phyloP scores from a whole-genome alignment of 768 basidiomycete species.

The Nidularia sp. region DNA sequence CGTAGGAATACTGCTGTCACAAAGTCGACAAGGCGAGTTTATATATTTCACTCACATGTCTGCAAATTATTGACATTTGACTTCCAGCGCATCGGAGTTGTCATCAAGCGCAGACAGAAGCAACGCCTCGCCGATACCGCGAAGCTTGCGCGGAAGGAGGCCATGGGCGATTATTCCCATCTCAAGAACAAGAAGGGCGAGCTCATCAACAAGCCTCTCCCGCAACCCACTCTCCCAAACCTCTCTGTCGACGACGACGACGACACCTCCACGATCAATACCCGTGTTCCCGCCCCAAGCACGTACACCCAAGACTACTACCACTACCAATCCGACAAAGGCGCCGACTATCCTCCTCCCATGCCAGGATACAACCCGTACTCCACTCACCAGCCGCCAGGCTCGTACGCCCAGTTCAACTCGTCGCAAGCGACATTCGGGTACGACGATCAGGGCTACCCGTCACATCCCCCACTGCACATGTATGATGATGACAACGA shows the following conservation, averaged over 20 bases:
- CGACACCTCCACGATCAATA: slow-evolving; percentile 52
- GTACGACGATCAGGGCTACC: slow-evolving; percentile 39
- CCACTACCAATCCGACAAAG: slow-evolving; percentile 50
- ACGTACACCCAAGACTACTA: slow-evolving; percentile 53
- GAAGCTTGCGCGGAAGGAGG: slow-evolving; percentile 85
- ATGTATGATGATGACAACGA: slow-evolving; percentile 68
- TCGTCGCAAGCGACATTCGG: slow-evolving; percentile 52
- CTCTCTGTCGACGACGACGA: slow-evolving; percentile 85
- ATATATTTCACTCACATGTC: too few relatives aligned
- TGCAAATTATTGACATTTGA: not conserved
- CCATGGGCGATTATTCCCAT: slow-evolving; percentile 85
- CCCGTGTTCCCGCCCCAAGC: slow-evolving; percentile 49
- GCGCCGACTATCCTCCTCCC: slow-evolving; percentile 55
- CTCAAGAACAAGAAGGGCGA: slow-evolving; percentile 93
- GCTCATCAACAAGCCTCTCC: slow-evolving; percentile 71
- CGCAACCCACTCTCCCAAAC: slow-evolving; percentile 93
- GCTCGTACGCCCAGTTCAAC: slow-evolving; percentile 52
- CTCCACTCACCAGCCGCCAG: slow-evolving; percentile 47
- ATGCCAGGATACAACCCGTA: slow-evolving; percentile 81
- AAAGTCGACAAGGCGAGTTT: slow-evolving; percentile 93
- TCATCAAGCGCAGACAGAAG: slow-evolving; percentile 89
- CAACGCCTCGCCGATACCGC: slow-evolving; percentile 80
- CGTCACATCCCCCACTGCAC: slow-evolving; percentile 31
- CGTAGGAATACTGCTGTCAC: slow-evolving; percentile 94
- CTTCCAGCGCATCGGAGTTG: slow-evolving; percentile 79